Percentiles rank a stretch among this genome's conserved stretches.
Conservation (phyloP, 306 rosid species). For the Boehmeria nivea region DNA sequence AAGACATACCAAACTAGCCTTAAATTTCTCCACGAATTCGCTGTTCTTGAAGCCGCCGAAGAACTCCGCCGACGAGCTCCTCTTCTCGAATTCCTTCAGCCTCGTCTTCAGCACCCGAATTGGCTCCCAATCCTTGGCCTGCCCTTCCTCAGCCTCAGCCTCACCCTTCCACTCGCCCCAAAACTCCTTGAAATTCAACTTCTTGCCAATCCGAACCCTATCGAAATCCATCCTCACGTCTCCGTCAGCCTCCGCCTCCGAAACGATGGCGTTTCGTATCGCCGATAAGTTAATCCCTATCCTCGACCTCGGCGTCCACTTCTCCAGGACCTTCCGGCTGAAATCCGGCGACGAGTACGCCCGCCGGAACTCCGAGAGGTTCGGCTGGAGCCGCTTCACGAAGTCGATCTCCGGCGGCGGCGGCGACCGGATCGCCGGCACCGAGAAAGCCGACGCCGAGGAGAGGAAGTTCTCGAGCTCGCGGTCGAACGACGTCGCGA, state of each 20-base stretch:
- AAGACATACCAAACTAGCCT: conserved; percentile 65
- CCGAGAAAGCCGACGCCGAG: conserved; percentile 52
- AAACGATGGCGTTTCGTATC: conserved; percentile 66
- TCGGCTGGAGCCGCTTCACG: conserved; percentile 78
- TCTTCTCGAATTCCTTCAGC: conserved; percentile 76
- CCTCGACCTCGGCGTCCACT: conserved; percentile 71
- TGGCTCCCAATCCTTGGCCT: conserved; percentile 74
- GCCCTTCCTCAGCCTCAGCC: conserved; percentile 38
- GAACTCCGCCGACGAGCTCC: conserved; percentile 55
- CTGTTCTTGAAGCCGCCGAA: conserved; percentile 70
- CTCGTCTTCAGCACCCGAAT: conserved; percentile 77
- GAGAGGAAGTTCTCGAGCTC: conserved; percentile 82
- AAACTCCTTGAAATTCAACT: conserved; percentile 49
- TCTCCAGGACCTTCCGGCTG: conserved; percentile 89
- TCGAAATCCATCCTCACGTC: conserved; percentile 38
- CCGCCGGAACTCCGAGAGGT: conserved; percentile 65
- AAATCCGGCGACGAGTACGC: conserved; percentile 87
- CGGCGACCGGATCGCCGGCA: conserved; percentile 56
- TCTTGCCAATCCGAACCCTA: conserved; percentile 45
- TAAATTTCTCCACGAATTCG: conserved; percentile 81
- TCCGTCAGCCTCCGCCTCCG: conserved; percentile 44
- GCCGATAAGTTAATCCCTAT: conserved; percentile 86
- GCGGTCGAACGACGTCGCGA: conserved; percentile 85
- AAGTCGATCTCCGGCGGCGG: conserved; percentile 86
- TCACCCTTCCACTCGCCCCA: conserved; percentile 84